Evolutionary conservation across 495 filamentous ascomycete species (phyloP).

Genomic region (Aspergillus bertholletiae): DNA sequence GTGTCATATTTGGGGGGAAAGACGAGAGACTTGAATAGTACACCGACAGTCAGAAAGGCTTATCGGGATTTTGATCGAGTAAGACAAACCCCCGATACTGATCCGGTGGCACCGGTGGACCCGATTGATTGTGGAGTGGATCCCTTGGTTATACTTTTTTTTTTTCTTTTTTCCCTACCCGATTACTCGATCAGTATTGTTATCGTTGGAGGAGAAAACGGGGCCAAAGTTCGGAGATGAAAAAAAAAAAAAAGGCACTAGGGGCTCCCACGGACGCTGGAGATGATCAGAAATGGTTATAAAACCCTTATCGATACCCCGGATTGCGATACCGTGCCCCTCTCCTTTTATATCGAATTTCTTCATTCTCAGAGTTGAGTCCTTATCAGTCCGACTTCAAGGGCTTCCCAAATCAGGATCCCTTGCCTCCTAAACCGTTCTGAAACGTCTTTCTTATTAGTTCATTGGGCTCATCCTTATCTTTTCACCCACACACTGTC

Average conservation of each 20-base stretch:
- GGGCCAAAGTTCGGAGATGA: not conserved
- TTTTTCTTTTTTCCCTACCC: not conserved
- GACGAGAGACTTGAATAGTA: not conserved
- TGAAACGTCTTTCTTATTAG: not conserved
- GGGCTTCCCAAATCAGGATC: not conserved
- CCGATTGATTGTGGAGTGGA: not conserved
- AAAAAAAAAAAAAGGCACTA: not conserved
- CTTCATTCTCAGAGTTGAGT: not conserved
- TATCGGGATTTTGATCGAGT: not conserved
- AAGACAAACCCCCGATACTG: not conserved
- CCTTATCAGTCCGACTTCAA: not conserved
- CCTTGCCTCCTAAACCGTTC: not conserved
- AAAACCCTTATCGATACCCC: not conserved
- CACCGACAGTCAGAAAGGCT: not conserved
- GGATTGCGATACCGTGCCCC: not conserved
- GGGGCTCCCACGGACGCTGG: not conserved
- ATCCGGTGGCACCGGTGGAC: slow-evolving; percentile 5
- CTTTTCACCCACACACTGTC: not conserved
- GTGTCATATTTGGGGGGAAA: not conserved
- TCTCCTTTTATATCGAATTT: not conserved
- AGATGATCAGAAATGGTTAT: not conserved
- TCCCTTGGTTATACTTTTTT: not conserved
- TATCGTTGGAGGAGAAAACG: not conserved
- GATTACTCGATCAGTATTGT: slow-evolving; percentile 6
- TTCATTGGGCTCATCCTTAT: not conserved